Evolutionary conservation across 768 basidiomycete genomes (phyloP).

Genomic region (Erythrobasidium yunnanense): DNA sequence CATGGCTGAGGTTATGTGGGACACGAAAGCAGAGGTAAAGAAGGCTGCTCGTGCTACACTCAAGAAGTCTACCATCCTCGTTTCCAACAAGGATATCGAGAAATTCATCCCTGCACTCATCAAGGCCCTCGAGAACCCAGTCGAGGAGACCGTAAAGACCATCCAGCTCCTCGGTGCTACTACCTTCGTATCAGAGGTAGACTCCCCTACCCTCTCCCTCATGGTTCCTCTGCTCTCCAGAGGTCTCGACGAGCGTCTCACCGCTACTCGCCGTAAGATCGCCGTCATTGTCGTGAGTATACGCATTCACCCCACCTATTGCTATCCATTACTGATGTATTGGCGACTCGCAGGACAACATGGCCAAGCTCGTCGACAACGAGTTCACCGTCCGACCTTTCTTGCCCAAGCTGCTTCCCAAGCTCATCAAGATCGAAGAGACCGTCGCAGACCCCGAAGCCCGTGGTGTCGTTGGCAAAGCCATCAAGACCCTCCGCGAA

Average conservation of each 20-base stretch:
- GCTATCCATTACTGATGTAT: no score
- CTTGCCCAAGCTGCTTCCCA: conserved; percentile 68
- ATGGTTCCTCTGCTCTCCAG: conserved; percentile 83
- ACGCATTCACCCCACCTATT: no score
- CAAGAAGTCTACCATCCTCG: conserved; percentile 67
- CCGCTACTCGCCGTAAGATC: conserved; percentile 94
- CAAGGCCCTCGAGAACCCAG: conserved; percentile 95
- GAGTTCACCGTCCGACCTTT: conserved; percentile 84
- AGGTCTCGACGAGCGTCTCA: conserved; percentile 86
- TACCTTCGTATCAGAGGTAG: conserved; percentile 95
- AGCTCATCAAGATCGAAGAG: conserved; percentile 76
- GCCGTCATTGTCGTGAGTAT: conserved; percentile 80
- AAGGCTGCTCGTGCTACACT: conserved; percentile 68
- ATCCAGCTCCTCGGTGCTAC: conserved; percentile 91
- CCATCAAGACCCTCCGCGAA: conserved; percentile 89
- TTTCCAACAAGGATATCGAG: conserved; percentile 83
- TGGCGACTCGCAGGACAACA: conserved; percentile 69
- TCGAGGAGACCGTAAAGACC: conserved; percentile 87
- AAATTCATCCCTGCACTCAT: conserved; percentile 82
- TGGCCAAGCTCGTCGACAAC: conserved; percentile 81
- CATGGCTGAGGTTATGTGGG: conserved; percentile 93
- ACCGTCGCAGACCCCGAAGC: conserved; percentile 97
- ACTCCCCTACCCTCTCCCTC: conserved; percentile 84
- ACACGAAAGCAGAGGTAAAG: conserved; percentile 67
- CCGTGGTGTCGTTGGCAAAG: conserved; percentile 76